These are phyloP conservation scores for Chaetomiaceae sp. DNA, from an alignment of 2,329 filamentous ascomycete species.

Conservation along the genomic window DNA sequence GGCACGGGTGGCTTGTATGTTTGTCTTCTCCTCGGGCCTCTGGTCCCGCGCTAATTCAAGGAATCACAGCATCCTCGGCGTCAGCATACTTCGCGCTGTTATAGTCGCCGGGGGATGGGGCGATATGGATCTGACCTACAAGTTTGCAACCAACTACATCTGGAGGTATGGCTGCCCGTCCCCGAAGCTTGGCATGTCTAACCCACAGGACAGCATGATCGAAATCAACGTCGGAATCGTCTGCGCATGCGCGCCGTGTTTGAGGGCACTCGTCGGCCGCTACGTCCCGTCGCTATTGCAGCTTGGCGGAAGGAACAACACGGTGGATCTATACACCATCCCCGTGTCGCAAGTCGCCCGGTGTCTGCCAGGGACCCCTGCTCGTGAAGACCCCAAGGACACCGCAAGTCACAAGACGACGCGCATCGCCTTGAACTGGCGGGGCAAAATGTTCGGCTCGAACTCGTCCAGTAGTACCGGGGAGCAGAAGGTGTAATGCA, in stretches of 20 bases:
- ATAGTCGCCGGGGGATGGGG: neutral
- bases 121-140: conserved; percentile 14
- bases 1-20: conserved; percentile 23
- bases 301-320: neutral
- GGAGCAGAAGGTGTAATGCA: too few relatives aligned
- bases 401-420: neutral
- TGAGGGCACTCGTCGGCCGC: conserved; percentile 4
- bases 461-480: too few relatives aligned
- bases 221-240: conserved; percentile 22
- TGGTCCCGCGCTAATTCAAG: neutral
- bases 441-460: neutral
- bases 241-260: conserved; percentile 21
- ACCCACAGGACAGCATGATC: conserved; percentile 13
- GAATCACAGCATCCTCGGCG: conserved; percentile 13
- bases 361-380: neutral
- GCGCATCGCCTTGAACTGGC: neutral
- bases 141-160: conserved; percentile 3
- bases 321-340: conserved; percentile 3
- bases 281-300: conserved; percentile 9
- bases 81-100: conserved; percentile 21
- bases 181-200: neutral
- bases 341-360: neutral
- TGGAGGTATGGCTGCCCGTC: neutral
- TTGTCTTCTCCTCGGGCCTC: neutral
- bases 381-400: neutral